Evolutionary conservation across 2,329 filamentous ascomycete species (phyloP).

Genomic region (Bipolaris zeicola): DNA sequence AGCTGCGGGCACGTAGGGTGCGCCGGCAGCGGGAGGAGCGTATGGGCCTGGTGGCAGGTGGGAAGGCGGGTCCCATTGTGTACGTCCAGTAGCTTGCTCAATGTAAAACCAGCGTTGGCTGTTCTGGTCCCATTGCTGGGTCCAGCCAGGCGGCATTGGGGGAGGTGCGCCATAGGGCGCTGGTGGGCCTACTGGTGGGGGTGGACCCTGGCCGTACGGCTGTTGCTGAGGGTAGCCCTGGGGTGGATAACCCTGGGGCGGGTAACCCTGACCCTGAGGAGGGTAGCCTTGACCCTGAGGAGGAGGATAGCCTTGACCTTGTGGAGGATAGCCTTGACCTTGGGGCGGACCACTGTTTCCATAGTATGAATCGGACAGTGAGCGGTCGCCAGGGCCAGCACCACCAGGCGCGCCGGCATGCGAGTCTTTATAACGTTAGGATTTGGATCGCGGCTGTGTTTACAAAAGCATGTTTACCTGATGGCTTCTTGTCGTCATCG

Average conservation of each 20-base stretch:
- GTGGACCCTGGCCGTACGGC: constrained; percentile 27
- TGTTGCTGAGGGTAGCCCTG: constrained; percentile 36
- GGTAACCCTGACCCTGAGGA: constrained; percentile 34
- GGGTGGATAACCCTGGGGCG: constrained; percentile 28
- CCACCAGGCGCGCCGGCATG: constrained; percentile 16
- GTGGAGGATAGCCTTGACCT: constrained; percentile 17
- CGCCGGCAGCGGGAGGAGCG: constrained; percentile 38
- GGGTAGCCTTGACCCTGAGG: constrained; percentile 23
- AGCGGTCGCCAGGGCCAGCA: constrained; percentile 29
- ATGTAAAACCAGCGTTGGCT: constrained; percentile 69
- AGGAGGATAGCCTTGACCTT: constrained; percentile 30
- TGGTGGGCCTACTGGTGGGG: constrained; percentile 39
- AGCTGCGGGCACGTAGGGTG: constrained; percentile 28
- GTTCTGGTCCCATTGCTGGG: constrained; percentile 65
- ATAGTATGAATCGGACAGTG: constrained; percentile 29
- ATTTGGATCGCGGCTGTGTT: not conserved
- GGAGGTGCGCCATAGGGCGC: constrained; percentile 56
- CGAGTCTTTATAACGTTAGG: constrained; percentile 9
- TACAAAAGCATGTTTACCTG: constrained; percentile 18
- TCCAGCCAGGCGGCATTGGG: constrained; percentile 63
- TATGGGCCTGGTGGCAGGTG: constrained; percentile 41
- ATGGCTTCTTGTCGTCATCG: constrained; percentile 46
- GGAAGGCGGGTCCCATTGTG: constrained; percentile 68
- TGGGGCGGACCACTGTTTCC: constrained; percentile 21
- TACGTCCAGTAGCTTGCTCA: constrained; percentile 64